These are phyloP conservation scores for Gynochthodes officinalis DNA, from an alignment of 257 asterid species.

Conservation along the genomic window DNA sequence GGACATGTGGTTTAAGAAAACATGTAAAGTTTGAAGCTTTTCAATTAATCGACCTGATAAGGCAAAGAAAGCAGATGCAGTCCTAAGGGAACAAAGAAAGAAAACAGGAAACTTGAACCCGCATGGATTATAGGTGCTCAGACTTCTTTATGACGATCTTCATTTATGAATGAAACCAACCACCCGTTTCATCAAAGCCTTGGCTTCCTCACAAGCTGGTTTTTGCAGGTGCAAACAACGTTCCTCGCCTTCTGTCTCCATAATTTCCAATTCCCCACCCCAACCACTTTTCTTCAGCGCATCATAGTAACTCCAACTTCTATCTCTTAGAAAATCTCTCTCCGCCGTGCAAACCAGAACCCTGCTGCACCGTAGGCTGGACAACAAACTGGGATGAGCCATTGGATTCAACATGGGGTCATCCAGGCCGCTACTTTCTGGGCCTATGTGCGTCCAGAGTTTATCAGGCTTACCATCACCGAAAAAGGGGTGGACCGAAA, in stretches of 20 bases:
- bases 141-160: not conserved
- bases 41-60: too few relatives aligned
- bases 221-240: slow-evolving; percentile 32
- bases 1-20: too few relatives aligned
- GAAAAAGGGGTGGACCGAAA: slow-evolving; percentile 57
- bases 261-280: slow-evolving; percentile 44
- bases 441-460: slow-evolving; percentile 26
- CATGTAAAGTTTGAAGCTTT: too few relatives aligned
- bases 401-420: not conserved
- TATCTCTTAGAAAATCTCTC: slow-evolving; percentile 30
- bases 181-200: slow-evolving; percentile 30
- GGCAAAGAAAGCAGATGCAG: too few relatives aligned
- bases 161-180: slow-evolving; percentile 18
- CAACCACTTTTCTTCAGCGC: slow-evolving; percentile 37
- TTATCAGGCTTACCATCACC: slow-evolving; percentile 26
- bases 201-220: slow-evolving; percentile 22
- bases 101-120: too few relatives aligned
- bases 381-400: not conserved
- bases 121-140: too few relatives aligned
- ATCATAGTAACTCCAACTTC: slow-evolving; percentile 45
- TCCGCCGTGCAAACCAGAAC: slow-evolving; percentile 44
- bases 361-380: slow-evolving; percentile 19
- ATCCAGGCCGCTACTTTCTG: slow-evolving; percentile 1
- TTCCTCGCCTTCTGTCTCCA: slow-evolving; percentile 40
- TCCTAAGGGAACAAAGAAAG: too few relatives aligned